Conservation (phyloP, 495 filamentous ascomycete species). For the Penicillium flavigenum region DNA sequence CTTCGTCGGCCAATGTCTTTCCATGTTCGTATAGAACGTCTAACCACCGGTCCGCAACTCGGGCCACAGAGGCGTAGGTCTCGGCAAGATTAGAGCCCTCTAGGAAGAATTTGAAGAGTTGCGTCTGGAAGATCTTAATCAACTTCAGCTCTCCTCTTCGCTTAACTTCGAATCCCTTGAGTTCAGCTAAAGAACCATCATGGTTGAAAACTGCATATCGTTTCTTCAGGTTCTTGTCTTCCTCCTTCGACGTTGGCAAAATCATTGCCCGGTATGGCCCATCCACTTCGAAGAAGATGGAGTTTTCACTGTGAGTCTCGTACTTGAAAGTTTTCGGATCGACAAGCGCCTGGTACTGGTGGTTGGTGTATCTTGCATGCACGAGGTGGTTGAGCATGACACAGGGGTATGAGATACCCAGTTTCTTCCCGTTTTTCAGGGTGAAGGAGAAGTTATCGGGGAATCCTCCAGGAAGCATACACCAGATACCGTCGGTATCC, state of each 20-base stretch:
- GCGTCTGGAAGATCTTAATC: conserved; percentile 99
- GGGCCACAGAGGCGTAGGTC: conserved; percentile 89
- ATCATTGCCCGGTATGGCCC: conserved; percentile 98
- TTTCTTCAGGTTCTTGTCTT: conserved; percentile 99
- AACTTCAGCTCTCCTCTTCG: conserved; percentile 96
- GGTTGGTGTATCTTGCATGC: conserved; percentile 91
- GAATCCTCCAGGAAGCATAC: conserved; percentile 95
- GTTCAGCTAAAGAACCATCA: conserved; percentile 91
- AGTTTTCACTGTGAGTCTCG: conserved; percentile 94
- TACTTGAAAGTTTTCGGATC: conserved; percentile 82
- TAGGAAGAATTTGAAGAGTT: conserved; percentile 99
- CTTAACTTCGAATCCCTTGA: conserved; percentile 99
- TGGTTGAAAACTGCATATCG: conserved; percentile 99
- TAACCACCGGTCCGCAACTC: conserved; percentile 93
- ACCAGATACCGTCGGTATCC: conserved; percentile 99
- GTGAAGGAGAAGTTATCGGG: conserved; percentile 96
- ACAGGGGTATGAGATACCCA: conserved; percentile 94
- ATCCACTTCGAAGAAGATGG: conserved; percentile 99
- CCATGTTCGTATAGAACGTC: conserved; percentile 90
- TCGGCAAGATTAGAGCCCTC: conserved; percentile 83
- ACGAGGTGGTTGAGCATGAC: conserved; percentile 99
- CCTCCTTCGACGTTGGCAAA: conserved; percentile 93
- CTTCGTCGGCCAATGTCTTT: conserved; percentile 86
- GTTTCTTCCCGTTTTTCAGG: conserved; percentile 90
- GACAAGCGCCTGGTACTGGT: conserved; percentile 89